A percentile compares a stretch with the other conserved stretches of the same genome.
Evolutionary conservation across 1,284 basidiomycete genomes (phyloP).

Genomic region (Moesziomyces aphidis): DNA sequence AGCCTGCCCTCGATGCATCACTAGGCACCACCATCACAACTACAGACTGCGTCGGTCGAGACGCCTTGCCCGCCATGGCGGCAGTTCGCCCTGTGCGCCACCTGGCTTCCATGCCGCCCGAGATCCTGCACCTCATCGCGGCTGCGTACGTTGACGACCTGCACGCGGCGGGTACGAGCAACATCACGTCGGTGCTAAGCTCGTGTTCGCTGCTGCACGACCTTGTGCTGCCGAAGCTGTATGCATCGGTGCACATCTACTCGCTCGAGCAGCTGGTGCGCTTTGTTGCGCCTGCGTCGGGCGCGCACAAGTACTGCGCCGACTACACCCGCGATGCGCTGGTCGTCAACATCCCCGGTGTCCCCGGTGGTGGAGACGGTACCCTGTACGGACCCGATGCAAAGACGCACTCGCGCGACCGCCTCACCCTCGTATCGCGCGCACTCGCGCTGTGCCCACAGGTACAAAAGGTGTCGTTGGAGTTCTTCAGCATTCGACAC

Average conservation of each 20-base stretch:
- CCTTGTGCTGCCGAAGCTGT: constrained; percentile 31
- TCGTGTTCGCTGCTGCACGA: constrained; percentile 19
- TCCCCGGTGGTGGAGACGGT: constrained; percentile 31
- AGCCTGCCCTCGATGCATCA: no score
- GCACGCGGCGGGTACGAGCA: background rate
- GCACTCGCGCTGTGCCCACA: constrained; percentile 10
- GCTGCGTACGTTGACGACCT: constrained; percentile 13
- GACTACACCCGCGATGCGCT: constrained; percentile 6
- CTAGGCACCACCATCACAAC: background rate
- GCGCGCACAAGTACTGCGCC: constrained; percentile 13
- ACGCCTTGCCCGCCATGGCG: background rate
- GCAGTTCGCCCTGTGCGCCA: background rate
- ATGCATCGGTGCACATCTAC: constrained; percentile 21
- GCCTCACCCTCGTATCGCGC: constrained; percentile 19
- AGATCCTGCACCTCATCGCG: constrained; percentile 33
- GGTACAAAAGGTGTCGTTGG: constrained; percentile 19
- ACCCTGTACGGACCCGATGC: background rate
- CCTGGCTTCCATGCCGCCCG: constrained; percentile 14
- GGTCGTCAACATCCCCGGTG: constrained; percentile 40
- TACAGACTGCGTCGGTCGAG: background rate
- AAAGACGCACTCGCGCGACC: constrained; percentile 12
- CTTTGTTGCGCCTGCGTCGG: constrained; percentile 9
- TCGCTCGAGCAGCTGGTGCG: constrained; percentile 19
- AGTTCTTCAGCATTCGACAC: constrained; percentile 37
- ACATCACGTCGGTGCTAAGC: constrained; percentile 14